Evolutionary conservation across 352 stramenopile species (phyloP), one percentile per base, ranked within the genome.

Genomic region (Globisporangium camurandrum): DNA sequence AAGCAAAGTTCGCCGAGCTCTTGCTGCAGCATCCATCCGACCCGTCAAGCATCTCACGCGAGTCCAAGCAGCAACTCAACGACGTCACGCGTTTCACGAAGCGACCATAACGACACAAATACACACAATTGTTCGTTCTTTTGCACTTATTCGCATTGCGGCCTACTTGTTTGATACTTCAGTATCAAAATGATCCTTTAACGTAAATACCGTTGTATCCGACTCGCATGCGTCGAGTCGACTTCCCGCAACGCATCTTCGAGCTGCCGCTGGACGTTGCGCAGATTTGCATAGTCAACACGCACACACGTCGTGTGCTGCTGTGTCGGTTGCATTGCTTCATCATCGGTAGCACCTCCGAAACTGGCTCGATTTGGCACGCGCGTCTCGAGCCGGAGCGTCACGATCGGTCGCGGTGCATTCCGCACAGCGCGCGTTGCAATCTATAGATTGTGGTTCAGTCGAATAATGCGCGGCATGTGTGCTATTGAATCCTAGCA

Each of bases 151-250:
- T 5, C 33, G 8, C 14, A 20, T 17, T 39, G 33, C 33, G 2
- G 12, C 11, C 12, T 9, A 14, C n/a, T 14, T 14, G 12, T n/a
- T 41, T 19, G 4, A 9, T 9, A 24, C 4, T 41, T 11, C 17
- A 10, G 17, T 0, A n/a, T 2, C 16, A 19, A 12, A 17, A 24
- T 19, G 9, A 17, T n/a, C 36, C n/a, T 19, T 71, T 49, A 86
- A 44, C 71, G 64, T 56, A 91, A 69, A 54, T 90, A 90, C 5
- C 79, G 68, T 55, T 86, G 76, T 51, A 93, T 88, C 36, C 81
- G 81, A 27, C 66, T 75, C 43, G 66, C 69, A 38, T 88, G 78
- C 36, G 84, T 67, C 4, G 78, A 85, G 33, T 88, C 72, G 4
- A 67, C 71, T 60, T 87, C 75, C 46, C 78, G 75, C 8, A 93